A percentile compares a stretch with the other conserved stretches of the same genome.
These are phyloP conservation scores for Juncus inflexus DNA, from an alignment of 176 grass and related monocot genomes.

Conservation along the genomic window DNA sequence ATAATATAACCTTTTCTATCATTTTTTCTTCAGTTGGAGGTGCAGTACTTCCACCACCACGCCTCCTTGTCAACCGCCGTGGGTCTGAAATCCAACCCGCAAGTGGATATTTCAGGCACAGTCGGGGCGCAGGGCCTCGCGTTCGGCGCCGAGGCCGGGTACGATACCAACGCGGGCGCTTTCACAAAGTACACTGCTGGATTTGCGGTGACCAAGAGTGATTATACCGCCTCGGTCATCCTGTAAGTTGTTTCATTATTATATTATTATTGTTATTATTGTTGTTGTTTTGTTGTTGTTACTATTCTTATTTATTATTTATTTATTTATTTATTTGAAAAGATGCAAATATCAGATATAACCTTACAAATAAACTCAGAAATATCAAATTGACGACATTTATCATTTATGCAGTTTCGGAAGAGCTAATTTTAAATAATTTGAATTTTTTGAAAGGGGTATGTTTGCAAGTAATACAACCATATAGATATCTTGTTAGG, in stretches of 20 bases:
- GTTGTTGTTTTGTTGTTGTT: too few species aligned
- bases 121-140: constrained; percentile 57
- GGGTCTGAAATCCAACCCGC: constrained; percentile 62
- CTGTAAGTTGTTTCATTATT: constrained; percentile 42
- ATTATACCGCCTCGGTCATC: constrained; percentile 62
- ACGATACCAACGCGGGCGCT: constrained; percentile 66
- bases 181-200: constrained; percentile 82
- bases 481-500: too few species aligned
- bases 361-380: too few species aligned
- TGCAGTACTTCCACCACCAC: constrained; percentile 88
- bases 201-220: constrained; percentile 68
- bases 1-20: constrained; percentile 3
- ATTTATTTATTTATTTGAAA: too few species aligned
- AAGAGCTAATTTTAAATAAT: too few species aligned
- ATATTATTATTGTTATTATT: too few species aligned
- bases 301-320: too few species aligned
- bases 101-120: constrained; percentile 72
- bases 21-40: constrained; percentile 54
- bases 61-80: constrained; percentile 53
- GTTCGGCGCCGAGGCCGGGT: constrained; percentile 75
- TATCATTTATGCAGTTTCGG: too few species aligned
- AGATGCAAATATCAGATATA: too few species aligned
- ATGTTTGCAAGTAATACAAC: too few species aligned
- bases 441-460: too few species aligned
- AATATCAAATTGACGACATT: too few species aligned